phyloP scores from a whole-genome alignment of 1,139 yeast genomes.

The Yamadazyma aaseri region DNA sequence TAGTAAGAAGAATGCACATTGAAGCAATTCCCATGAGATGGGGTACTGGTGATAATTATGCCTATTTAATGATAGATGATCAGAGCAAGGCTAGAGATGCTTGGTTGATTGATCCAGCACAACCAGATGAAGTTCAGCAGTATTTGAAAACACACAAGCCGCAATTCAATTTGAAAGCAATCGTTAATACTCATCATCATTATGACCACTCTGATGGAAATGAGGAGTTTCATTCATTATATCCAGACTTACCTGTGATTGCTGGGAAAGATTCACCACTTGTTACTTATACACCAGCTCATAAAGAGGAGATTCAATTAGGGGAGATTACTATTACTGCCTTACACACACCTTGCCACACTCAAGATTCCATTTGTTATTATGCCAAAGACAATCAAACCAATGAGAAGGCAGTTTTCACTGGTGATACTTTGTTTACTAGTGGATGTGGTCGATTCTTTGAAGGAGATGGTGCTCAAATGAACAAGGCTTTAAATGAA shows the following conservation, averaged over 20 bases:
- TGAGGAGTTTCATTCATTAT: constrained; percentile 36
- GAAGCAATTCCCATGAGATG: constrained; percentile 88
- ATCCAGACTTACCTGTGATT: constrained; percentile 65
- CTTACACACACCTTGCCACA: constrained; percentile 95
- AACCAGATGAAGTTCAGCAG: constrained; percentile 54
- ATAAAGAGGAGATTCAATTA: constrained; percentile 57
- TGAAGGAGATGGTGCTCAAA: constrained; percentile 82
- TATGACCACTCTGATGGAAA: constrained; percentile 95
- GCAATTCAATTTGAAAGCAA: constrained; percentile 54
- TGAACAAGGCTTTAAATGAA: constrained; percentile 67
- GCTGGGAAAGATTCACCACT: constrained; percentile 81
- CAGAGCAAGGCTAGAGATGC: constrained; percentile 64
- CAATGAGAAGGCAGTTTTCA: constrained; percentile 72
- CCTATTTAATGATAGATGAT: constrained; percentile 74
- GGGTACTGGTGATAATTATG: constrained; percentile 90
- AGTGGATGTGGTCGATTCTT: constrained; percentile 97
- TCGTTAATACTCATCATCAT: constrained; percentile 95
- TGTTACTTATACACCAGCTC: constrained; percentile 67
- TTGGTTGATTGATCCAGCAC: constrained; percentile 93
- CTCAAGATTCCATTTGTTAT: constrained; percentile 93
- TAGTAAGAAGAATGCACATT: constrained; percentile 71
- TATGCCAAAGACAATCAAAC: constrained; percentile 63
- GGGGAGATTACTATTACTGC: constrained; percentile 77
- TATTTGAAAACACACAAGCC: constrained; percentile 26
- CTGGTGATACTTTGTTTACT: constrained; percentile 92